Evolutionary conservation across 306 rosid genomes (phyloP).

Genomic region (Ammopiptanthus mongolicus): DNA sequence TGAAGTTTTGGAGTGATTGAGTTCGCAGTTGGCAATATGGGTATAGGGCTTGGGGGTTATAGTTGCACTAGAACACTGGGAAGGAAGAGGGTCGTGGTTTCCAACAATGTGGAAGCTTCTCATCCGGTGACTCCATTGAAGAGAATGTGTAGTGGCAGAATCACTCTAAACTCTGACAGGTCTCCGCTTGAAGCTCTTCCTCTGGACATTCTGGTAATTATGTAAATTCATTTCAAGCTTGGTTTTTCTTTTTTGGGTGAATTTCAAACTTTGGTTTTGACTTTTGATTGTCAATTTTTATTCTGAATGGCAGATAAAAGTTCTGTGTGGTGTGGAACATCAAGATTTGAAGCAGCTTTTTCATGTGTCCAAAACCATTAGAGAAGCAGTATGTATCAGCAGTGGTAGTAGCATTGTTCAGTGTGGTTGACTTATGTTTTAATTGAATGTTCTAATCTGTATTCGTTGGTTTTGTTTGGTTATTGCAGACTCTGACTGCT

Average conservation of each 20-base stretch:
- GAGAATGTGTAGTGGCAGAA: constrained; percentile 31
- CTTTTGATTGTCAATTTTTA: neutral
- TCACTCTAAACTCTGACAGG: constrained; percentile 11
- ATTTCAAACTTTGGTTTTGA: neutral
- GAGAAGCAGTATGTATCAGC: constrained; percentile 49
- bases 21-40: constrained; percentile 10
- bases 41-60: constrained; percentile 23
- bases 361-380: constrained; percentile 51
- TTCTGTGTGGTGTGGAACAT: constrained; percentile 67
- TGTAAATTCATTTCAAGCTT: neutral
- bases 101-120: constrained; percentile 19
- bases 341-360: constrained; percentile 65
- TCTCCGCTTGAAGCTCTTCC: constrained; percentile 62
- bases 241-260: neutral
- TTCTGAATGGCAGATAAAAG: constrained; percentile 41
- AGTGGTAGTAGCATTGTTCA: neutral
- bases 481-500: constrained; percentile 51
- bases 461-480: neutral
- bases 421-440: too few relatives aligned
- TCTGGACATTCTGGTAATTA: constrained; percentile 66
- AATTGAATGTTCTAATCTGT: neutral
- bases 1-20: neutral
- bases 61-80: constrained; percentile 30
- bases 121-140: constrained; percentile 33
- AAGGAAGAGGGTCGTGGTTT: constrained; percentile 77